These are phyloP conservation scores for Pyrus bretschneideri DNA, from an alignment of 306 rosid genomes.

Conservation along the genomic window DNA sequence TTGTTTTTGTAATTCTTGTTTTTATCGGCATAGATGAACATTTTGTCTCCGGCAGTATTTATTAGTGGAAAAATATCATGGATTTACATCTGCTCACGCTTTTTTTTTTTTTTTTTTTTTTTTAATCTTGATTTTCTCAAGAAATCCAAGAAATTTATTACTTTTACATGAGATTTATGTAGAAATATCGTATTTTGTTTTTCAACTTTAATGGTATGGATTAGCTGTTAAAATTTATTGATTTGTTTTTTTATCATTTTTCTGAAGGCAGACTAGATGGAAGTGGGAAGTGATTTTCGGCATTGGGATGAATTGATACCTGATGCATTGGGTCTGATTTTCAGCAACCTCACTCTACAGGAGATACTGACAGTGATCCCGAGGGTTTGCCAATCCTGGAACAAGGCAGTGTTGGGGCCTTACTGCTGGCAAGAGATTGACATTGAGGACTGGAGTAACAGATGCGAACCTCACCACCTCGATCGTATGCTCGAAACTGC, in stretches of 20 bases:
- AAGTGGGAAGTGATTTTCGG: conserved; percentile 43
- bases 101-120: not conserved
- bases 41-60: not conserved
- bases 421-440: conserved; percentile 97
- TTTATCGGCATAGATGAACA: not conserved
- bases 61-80: not conserved
- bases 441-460: conserved; percentile 80
- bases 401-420: conserved; percentile 72
- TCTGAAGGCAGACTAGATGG: conserved; percentile 51
- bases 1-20: not conserved
- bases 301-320: conserved; percentile 94
- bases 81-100: not conserved
- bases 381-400: conserved; percentile 88
- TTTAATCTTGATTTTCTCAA: not conserved
- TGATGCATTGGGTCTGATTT: conserved; percentile 81
- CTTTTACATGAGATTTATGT: not conserved
- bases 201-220: not conserved
- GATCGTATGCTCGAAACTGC: conserved; percentile 68
- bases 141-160: not conserved
- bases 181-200: not conserved
- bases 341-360: conserved; percentile 63
- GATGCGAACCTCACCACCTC: conserved; percentile 48
- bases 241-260: not conserved
- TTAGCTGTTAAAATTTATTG: not conserved
- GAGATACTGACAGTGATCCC: conserved; percentile 80